phyloP scores from a whole-genome alignment of 176 grass and related monocot species.

The Canna indica region DNA sequence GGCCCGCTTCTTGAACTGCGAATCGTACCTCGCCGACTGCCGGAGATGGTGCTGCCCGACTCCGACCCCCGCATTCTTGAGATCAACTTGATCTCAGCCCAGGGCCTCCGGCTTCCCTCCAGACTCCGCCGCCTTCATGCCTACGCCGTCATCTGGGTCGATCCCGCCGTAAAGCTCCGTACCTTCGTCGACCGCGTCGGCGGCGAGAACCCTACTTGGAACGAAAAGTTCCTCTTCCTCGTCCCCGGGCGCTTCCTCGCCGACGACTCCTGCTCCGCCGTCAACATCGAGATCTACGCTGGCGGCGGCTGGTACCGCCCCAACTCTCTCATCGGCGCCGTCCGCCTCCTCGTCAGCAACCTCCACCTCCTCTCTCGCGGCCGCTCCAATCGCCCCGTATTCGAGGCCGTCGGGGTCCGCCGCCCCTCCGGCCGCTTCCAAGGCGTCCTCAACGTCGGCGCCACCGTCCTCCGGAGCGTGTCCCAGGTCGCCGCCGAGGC shows the following conservation, averaged over 20 bases:
- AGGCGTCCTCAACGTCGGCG: conserved; percentile 46
- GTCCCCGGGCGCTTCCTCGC: conserved; percentile 46
- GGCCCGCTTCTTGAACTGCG: not conserved
- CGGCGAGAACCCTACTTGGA: conserved; percentile 70
- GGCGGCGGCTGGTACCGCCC: conserved; percentile 33
- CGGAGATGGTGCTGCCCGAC: not conserved
- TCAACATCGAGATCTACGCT: conserved; percentile 77
- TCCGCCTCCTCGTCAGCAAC: conserved; percentile 62
- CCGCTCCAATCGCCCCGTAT: conserved; percentile 37
- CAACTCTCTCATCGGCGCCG: conserved; percentile 50
- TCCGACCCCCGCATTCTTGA: conserved; percentile 4
- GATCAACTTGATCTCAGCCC: conserved; percentile 57
- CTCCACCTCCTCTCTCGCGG: conserved; percentile 49
- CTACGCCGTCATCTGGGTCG: conserved; percentile 79
- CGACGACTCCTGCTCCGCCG: conserved; percentile 48
- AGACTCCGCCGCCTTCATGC: conserved; percentile 48
- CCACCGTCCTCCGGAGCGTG: conserved; percentile 38
- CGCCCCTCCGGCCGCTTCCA: conserved; percentile 41
- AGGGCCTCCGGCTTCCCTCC: conserved; percentile 54
- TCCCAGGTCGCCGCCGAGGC: conserved; percentile 38
- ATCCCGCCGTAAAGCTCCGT: conserved; percentile 53
- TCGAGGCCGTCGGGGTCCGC: conserved; percentile 66
- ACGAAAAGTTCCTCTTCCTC: conserved; percentile 76
- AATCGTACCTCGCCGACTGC: not conserved
- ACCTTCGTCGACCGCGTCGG: conserved; percentile 46